Evolutionary conservation across 2,329 filamentous ascomycete genomes (phyloP).

Genomic region (Pseudopithomyces maydicus): DNA sequence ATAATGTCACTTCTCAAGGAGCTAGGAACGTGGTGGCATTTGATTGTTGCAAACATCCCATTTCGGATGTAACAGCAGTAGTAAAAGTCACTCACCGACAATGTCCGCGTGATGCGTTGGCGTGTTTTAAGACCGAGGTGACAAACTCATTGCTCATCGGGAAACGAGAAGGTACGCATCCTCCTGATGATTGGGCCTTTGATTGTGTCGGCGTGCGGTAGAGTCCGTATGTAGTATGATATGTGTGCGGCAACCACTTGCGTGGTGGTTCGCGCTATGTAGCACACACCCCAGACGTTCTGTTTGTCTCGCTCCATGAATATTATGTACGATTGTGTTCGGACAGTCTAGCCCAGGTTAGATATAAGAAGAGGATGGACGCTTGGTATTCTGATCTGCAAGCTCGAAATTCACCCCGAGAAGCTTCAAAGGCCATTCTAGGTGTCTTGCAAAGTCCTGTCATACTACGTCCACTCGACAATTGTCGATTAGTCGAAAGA

Average conservation of each 20-base stretch:
- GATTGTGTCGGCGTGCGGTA: background rate
- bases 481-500: background rate
- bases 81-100: slow-evolving; percentile 9
- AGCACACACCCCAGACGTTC: background rate
- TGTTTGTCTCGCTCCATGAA: background rate
- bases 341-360: background rate
- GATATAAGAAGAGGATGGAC: background rate
- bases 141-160: background rate
- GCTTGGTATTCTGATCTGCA: background rate
- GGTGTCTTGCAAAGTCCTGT: background rate
- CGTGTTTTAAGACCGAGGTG: background rate
- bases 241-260: background rate
- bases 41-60: background rate
- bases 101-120: background rate
- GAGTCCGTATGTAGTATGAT: background rate
- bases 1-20: background rate
- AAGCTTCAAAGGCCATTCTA: background rate
- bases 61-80: slow-evolving; percentile 14
- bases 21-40: background rate
- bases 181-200: background rate
- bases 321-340: background rate
- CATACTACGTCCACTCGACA: background rate
- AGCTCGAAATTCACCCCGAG: slow-evolving; percentile 1
- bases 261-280: slow-evolving; percentile 1
- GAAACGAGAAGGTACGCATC: background rate